Base-by-base conservation (phyloP, 768 basidiomycete genomes). In the Mycena galopus region DNA sequence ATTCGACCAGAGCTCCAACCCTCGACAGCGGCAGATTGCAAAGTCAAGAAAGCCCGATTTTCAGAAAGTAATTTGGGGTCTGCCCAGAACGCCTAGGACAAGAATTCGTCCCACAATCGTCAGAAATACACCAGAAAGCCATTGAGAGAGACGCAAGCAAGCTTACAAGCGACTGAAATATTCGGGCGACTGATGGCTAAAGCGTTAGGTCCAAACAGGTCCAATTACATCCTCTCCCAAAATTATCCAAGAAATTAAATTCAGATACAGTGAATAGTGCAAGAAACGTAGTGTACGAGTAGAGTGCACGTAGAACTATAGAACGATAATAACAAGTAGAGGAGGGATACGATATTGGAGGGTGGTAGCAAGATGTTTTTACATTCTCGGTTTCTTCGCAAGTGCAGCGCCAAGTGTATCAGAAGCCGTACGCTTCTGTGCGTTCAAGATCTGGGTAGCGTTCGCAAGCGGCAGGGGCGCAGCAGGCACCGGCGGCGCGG, bases 321-420 rank as follows among this genome's bases (percentile, higher is more conserved):
- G 14, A 39, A 16, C 39, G 39, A 39, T 39, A 8, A 16, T 39
- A 39, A 39, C 39, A 39, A 39, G 39, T 35, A 35, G 33, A 12
- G 33, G 33, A 12, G 33, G 33, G 33, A 35, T 35, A 12, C 12
- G 33, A 39, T 16, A 39, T 16, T 39, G 12, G 39, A 39, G 39
- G 39, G 17, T 39, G 39, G 7, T 10, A 39, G 12, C 39, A 39
- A 3, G 6, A 6, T 39, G 39, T 14, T 39, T 57, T 8, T 59
- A 59, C 23, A 16, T 59, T 59, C 57, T 37, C n/a, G 61, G 42
- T 35, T 72, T 72, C 62, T 72, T 72, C 3, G 71, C 19, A 21
- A 39, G 50, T 3, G 57, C 5, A 19, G 55, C 25, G 12, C 21
- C 2, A 27, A 17, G 25, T 1, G 19, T 32, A 35, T 27, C 55